Conservation (phyloP, 2,329 filamentous ascomycete species). For the Teratosphaeria destructans region DNA sequence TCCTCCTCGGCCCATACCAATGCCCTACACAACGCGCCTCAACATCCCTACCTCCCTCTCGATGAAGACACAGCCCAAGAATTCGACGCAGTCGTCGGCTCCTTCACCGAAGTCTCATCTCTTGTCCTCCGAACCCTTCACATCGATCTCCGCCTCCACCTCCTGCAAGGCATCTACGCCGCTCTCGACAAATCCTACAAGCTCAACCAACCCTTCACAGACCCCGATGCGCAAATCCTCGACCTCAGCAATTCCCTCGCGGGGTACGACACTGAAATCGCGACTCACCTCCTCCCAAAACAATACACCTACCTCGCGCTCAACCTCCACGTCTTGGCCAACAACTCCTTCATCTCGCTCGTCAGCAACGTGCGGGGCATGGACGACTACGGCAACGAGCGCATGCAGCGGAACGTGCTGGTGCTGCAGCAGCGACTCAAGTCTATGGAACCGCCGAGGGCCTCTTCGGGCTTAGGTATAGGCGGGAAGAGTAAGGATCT, state of each 20-base stretch:
- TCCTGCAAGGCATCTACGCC: constrained; percentile 64
- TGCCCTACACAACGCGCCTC: constrained; percentile 28
- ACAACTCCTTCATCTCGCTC: constrained; percentile 59
- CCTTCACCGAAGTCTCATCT: constrained; percentile 69
- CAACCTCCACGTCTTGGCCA: constrained; percentile 68
- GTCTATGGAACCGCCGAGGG: constrained; percentile 61
- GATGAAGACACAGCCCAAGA: constrained; percentile 74
- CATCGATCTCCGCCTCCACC: constrained; percentile 75
- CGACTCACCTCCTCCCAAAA: constrained; percentile 57
- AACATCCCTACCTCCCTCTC: constrained; percentile 72
- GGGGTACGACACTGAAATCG: constrained; percentile 75
- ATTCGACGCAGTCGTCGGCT: constrained; percentile 78
- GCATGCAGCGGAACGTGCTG: constrained; percentile 87
- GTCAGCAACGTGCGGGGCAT: constrained; percentile 66
- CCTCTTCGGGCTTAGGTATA: neutral
- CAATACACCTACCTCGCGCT: constrained; percentile 64
- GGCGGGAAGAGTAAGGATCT: constrained; percentile 34
- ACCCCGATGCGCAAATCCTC: constrained; percentile 72
- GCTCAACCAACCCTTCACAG: constrained; percentile 59
- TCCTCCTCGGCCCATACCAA: constrained; percentile 44
- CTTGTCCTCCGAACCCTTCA: constrained; percentile 78
- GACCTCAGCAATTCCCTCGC: constrained; percentile 73
- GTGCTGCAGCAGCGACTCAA: constrained; percentile 95
- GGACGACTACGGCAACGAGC: constrained; percentile 72
- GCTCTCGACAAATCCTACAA: constrained; percentile 40